These are phyloP conservation scores for Prunus kanzakura DNA, from an alignment of 306 rosid species.

Conservation along the genomic window DNA sequence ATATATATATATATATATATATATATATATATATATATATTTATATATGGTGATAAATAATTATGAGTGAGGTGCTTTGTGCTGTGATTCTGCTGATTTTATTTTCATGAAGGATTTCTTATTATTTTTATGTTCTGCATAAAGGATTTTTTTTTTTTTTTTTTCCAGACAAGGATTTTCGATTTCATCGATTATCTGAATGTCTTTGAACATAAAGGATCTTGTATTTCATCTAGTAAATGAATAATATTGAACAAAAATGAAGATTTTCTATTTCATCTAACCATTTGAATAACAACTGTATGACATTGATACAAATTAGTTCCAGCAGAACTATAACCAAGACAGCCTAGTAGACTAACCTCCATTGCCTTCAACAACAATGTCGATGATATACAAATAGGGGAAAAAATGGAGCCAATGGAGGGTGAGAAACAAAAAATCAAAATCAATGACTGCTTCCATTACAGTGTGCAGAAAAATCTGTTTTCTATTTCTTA, in stretches of 20 bases:
- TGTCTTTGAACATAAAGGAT: background rate
- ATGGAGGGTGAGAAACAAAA: conserved; percentile 3
- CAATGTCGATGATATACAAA: conserved; percentile 49
- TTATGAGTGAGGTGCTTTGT: background rate
- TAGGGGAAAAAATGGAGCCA: conserved; percentile 43
- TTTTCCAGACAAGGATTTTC: background rate
- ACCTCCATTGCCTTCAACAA: conserved; percentile 28
- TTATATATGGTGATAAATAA: background rate
- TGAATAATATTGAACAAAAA: conserved; percentile 13
- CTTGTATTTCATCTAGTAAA: background rate
- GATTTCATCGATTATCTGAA: background rate
- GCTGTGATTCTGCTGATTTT: background rate
- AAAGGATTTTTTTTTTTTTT: background rate
- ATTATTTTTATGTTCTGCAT: background rate
- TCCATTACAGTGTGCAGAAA: conserved; percentile 45
- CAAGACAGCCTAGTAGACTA: conserved; percentile 40
- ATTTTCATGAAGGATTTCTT: background rate
- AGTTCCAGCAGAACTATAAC: conserved; percentile 26
- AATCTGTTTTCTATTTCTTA: conserved; percentile 21
- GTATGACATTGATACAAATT: conserved; percentile 38
- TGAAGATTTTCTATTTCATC: conserved; percentile 39
- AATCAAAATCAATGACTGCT: conserved; percentile 37
- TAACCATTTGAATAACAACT: conserved; percentile 25
- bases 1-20: background rate
- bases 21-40: too few species aligned